Conservation (phyloP, 1,284 basidiomycete genomes). For the Clitocybe nebularis region DNA sequence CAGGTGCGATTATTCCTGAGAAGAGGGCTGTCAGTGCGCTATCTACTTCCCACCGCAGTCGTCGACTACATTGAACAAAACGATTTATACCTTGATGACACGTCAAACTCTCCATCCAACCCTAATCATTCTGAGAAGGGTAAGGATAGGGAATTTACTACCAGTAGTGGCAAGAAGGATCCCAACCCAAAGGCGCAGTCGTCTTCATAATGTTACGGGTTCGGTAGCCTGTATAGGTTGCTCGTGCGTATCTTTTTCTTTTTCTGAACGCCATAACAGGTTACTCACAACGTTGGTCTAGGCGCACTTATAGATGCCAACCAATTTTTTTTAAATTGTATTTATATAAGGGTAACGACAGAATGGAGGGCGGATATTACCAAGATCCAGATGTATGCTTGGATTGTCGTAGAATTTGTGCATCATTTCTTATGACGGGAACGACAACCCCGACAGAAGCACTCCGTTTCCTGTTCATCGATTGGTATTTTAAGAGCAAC, state of each 20-base stretch:
- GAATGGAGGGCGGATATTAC: conserved; percentile 3
- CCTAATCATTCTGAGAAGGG: conserved; percentile 27
- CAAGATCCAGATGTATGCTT: conserved; percentile 11
- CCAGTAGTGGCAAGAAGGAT: conserved; percentile 20
- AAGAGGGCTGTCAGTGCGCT: conserved; percentile 91
- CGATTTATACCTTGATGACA: conserved; percentile 68
- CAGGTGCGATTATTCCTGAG: conserved; percentile 82
- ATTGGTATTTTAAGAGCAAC: too few relatives aligned
- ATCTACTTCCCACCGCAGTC: conserved; percentile 87
- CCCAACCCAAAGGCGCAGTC: conserved; percentile 11
- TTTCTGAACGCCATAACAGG: too few relatives aligned
- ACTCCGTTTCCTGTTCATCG: too few relatives aligned
- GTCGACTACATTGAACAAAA: conserved; percentile 93
- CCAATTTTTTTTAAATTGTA: not conserved
- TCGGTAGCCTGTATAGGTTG: not conserved
- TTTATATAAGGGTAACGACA: conserved; percentile 6
- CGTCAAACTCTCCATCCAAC: conserved; percentile 13
- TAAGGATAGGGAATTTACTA: conserved; percentile 25
- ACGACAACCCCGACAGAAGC: too few relatives aligned
- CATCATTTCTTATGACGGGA: too few relatives aligned
- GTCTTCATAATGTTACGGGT: conserved; percentile 9
- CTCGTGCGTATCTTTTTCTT: too few relatives aligned
- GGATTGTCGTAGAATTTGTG: not conserved
- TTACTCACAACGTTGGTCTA: too few relatives aligned
- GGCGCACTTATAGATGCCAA: conserved; percentile 4